Conservation (phyloP, 2,329 filamentous ascomycete genomes). For the Emergomyces africanus region DNA sequence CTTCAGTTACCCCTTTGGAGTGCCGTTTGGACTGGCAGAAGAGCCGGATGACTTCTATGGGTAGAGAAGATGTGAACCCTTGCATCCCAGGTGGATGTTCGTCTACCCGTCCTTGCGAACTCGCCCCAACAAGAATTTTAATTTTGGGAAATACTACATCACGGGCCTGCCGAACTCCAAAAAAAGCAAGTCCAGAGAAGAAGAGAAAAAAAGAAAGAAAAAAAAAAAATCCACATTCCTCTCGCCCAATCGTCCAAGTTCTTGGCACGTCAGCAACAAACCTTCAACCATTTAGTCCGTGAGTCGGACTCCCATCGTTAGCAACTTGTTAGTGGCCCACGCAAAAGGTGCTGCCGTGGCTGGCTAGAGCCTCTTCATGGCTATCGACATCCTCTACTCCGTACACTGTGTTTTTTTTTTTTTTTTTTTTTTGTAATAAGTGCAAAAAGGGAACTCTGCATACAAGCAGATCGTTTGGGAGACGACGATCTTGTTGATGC, state of each 20-base stretch:
- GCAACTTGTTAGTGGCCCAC: background rate
- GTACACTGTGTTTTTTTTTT: background rate
- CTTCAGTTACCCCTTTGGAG: background rate
- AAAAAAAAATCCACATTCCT: background rate
- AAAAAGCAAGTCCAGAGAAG: background rate
- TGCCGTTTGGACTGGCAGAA: background rate
- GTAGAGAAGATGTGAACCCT: background rate
- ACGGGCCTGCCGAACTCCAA: background rate
- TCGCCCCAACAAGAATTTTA: too few relatives aligned
- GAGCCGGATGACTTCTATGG: background rate
- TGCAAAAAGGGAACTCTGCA: background rate
- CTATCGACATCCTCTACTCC: too few relatives aligned
- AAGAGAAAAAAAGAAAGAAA: background rate
- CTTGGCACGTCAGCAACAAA: background rate
- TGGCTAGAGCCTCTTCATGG: too few relatives aligned
- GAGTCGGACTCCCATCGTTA: background rate
- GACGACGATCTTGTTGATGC: background rate
- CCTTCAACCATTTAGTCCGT: background rate
- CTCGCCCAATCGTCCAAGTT: background rate
- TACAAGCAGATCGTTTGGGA: background rate
- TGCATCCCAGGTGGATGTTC: background rate
- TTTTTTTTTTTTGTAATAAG: background rate
- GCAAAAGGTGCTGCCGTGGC: too few relatives aligned
- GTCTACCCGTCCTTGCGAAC: background rate
- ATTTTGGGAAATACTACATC: background rate